These are phyloP conservation scores for Agrocybe pediades DNA, from an alignment of 768 basidiomycete genomes.

Conservation along the genomic window DNA sequence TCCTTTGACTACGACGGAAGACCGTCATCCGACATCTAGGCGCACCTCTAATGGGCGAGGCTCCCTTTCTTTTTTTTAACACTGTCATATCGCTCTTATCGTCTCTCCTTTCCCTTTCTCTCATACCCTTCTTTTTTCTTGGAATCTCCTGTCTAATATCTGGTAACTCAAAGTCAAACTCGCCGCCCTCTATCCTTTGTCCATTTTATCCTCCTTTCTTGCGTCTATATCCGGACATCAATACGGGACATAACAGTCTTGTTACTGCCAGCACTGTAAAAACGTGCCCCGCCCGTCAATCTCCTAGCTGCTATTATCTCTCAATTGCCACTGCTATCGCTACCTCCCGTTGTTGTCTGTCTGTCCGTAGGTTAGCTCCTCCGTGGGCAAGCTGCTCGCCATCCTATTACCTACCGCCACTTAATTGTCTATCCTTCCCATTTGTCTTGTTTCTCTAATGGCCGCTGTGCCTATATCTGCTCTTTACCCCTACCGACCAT, in stretches of 20 bases:
- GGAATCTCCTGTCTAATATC: neutral
- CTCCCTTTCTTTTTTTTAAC: neutral
- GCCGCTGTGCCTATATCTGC: neutral
- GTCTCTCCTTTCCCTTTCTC: neutral
- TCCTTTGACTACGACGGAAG: neutral
- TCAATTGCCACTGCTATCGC: neutral
- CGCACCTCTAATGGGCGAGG: neutral
- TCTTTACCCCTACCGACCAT: neutral
- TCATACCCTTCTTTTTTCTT: neutral
- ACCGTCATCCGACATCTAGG: neutral
- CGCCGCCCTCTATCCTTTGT: neutral
- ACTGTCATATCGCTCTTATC: too few species aligned
- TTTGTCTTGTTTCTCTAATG: neutral
- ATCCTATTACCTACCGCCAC: neutral
- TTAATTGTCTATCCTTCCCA: neutral
- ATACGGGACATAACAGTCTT: neutral
- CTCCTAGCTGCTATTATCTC: constrained; percentile 1
- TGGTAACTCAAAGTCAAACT: neutral
- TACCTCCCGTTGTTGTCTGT: neutral
- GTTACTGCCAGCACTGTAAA: neutral
- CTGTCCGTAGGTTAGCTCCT: neutral
- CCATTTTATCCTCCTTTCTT: neutral
- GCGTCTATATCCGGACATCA: too few species aligned
- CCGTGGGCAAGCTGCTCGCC: neutral
- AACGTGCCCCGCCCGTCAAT: neutral